A percentile compares a stretch with the other conserved stretches of the same genome.
phyloP scores from a whole-genome alignment of 176 grass and related monocot species.

The Themeda triandra region DNA sequence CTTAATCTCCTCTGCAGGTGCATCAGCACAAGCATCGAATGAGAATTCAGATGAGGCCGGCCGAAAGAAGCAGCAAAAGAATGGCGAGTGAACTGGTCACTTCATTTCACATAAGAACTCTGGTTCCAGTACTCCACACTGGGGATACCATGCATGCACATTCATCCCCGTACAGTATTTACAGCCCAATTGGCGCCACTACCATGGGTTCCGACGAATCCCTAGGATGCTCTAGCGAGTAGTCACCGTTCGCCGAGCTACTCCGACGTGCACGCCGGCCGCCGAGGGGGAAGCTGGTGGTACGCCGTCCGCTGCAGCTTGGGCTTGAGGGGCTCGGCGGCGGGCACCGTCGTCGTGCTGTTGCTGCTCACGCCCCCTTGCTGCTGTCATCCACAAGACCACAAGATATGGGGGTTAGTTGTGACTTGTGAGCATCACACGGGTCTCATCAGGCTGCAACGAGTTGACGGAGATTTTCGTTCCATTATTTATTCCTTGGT shows the following conservation, averaged over 20 bases:
- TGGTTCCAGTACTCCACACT: not conserved
- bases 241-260: not conserved
- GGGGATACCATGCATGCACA: not conserved
- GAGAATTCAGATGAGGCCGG: not conserved
- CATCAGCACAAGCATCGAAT: not conserved
- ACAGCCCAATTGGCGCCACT: not conserved
- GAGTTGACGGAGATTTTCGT: not conserved
- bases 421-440: no score
- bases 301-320: slow-evolving; percentile 47
- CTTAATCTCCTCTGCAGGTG: no score
- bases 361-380: slow-evolving; percentile 29
- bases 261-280: slow-evolving; percentile 33
- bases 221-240: not conserved
- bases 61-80: no score
- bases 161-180: not conserved
- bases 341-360: not conserved
- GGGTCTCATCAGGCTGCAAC: not conserved
- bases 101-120: not conserved
- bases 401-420: no score
- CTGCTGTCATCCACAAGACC: not conserved
- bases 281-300: slow-evolving; percentile 41
- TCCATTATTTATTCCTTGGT: no score
- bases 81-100: not conserved
- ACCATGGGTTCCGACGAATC: not conserved
- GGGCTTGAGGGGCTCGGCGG: slow-evolving; percentile 44